Base-by-base conservation (phyloP, 441 rosid species). In the Adansonia gregorii region DNA sequence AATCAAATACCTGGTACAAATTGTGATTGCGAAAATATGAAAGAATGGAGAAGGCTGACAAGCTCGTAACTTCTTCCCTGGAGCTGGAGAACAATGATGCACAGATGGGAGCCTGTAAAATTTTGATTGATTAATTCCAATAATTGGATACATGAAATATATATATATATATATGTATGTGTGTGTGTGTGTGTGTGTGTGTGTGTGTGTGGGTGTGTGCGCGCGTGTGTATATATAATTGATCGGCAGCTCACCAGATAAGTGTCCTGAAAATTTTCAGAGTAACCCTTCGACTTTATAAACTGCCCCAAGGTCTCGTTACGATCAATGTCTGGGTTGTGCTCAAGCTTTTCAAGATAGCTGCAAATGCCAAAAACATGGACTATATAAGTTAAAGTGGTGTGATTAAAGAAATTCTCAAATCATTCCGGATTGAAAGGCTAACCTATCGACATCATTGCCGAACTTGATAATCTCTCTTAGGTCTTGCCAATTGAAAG, bases 1-100 rank as follows among this genome's bases (percentile, higher is more conserved):
- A 20, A 46, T 46, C 39, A 46, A 48, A 43, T 59, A 90, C 98
- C 95, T 95, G 91, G 82, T 90, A 96, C 7, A 95, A 85, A 45
- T 91, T 94, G 81, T 90, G 98, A 67, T 87, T 90, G 74, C 86
- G 88, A 77, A 93, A 93, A 85, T 91, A 93, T 14, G 97, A 91
- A 80, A 93, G 91, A 74, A 88, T 84, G 6, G 92, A 90, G 90
- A 76, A 92, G 63, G 98, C 97, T 43, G 99, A 90, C 84, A 93
- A 92, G 86, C 79, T 88, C 88, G 84, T 81, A 14, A 92, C 97
- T 79, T 92, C 87, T 49, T 95, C 91, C n/a, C 89, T 83, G 63
- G 96, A 82, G 76, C 95, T 91, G 20, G 97, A 91, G 97, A 97
- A 95, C 73, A 93, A 87, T 6, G 95, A 90, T 76, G 97, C 92